Conservation (phyloP, 441 rosid genomes). For the Adansonia gregorii region DNA sequence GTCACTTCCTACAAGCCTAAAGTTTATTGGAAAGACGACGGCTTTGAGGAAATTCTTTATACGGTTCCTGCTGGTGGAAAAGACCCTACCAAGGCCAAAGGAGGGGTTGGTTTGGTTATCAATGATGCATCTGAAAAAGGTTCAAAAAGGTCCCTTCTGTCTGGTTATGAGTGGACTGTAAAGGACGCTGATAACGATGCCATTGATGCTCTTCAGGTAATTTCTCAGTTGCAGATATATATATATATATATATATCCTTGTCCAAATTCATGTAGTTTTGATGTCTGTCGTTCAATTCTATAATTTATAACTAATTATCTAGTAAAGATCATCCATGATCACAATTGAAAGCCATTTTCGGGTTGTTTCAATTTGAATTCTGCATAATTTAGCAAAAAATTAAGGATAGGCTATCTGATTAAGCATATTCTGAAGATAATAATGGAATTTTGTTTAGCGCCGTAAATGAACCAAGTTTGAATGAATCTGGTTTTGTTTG, state of each 20-base stretch:
- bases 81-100: constrained; percentile 45
- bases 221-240: constrained; percentile 8
- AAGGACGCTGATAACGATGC: constrained; percentile 84
- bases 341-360: not conserved
- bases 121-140: constrained; percentile 58
- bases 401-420: not conserved
- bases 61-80: constrained; percentile 53
- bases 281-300: not conserved
- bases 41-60: constrained; percentile 76
- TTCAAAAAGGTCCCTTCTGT: constrained; percentile 54
- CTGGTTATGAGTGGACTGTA: constrained; percentile 69
- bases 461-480: not conserved
- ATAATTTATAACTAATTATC: no score
- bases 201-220: constrained; percentile 93
- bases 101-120: constrained; percentile 79
- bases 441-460: not conserved
- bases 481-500: not conserved
- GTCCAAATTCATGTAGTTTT: not conserved
- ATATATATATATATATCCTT: not conserved
- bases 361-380: not conserved
- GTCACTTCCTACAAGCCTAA: constrained; percentile 84
- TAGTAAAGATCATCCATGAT: no score
- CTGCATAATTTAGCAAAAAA: not conserved
- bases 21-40: constrained; percentile 87
- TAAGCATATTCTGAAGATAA: not conserved